Conservation (phyloP, 306 rosid species). For the Argentina anserina region DNA sequence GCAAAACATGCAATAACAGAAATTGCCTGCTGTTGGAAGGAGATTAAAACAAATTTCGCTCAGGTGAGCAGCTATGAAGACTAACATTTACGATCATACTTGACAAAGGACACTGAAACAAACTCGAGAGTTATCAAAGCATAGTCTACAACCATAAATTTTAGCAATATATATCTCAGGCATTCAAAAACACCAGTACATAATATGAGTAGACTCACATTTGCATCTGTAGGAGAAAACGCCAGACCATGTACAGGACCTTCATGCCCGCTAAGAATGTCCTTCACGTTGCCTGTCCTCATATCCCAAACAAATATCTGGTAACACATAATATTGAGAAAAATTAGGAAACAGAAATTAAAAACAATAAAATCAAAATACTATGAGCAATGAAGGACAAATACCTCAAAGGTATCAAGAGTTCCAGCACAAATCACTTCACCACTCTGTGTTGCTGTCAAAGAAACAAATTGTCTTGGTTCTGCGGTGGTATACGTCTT, state of each 20-base stretch:
- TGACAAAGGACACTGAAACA: not conserved
- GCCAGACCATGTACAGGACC: slow-evolving; percentile 89
- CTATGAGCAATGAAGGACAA: slow-evolving; percentile 18
- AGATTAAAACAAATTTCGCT: not conserved
- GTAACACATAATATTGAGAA: slow-evolving; percentile 16
- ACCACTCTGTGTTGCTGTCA: slow-evolving; percentile 92
- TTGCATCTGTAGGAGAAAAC: slow-evolving; percentile 91
- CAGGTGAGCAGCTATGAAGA: not conserved
- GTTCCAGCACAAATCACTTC: slow-evolving; percentile 97
- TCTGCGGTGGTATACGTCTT: slow-evolving; percentile 72
- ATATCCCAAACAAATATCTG: slow-evolving; percentile 95
- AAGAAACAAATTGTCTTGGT: slow-evolving; percentile 79
- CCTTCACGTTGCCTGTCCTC: slow-evolving; percentile 84
- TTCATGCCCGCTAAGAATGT: slow-evolving; percentile 88
- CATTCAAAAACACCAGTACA: not conserved
- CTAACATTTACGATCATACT: not conserved
- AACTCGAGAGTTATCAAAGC: not conserved
- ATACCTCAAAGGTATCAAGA: slow-evolving; percentile 89
- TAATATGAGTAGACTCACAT: slow-evolving; percentile 48
- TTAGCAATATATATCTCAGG: not conserved
- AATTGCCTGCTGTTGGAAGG: not conserved
- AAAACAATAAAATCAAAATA: not conserved
- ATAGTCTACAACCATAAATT: not conserved
- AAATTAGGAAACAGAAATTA: slow-evolving; percentile 6
- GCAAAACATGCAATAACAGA: not conserved